Evolutionary conservation across 495 filamentous ascomycete genomes (phyloP), one percentile per base, ranked within the genome.

Genomic region (Aspergillus homomorphus): DNA sequence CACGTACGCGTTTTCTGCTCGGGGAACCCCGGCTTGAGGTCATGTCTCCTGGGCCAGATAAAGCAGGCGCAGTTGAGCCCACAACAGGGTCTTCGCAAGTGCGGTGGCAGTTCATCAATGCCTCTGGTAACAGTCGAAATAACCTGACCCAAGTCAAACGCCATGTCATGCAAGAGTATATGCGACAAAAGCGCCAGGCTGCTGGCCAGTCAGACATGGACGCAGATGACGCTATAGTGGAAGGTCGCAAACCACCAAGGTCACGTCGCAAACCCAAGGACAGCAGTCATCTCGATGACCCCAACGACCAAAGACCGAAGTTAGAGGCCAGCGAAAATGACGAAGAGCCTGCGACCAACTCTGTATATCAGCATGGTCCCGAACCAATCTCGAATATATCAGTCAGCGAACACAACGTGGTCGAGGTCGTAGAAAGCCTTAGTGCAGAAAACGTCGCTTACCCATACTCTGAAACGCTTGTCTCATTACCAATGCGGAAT

Each of bases 111-210:
- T 78, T 78, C 52, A 78, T 78, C 58, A 73, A 78, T 45, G 54
- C 67, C 54, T 74, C 75, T 9, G 68, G 70, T 20, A 71, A 76
- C 38, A 71, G 67, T 57, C 68, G 73, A 41, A 67, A 64, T 53
- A 78, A 77, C 41, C 51, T 75, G 51, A 78, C 73, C 0, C 73
- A 73, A 56, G 75, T 78, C 23, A 76, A 76, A 45, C 73, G 74
- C 16, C 75, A 78, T 75, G 75, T 78, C 3, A 78, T 77, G 75
- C 72, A 78, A 57, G 73, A 78, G 41, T 77, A 72, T 59, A 76
- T 77, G 67, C 75, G 74, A 41, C 74, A 77, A 49, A 78, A 77
- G 58, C 72, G 62, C 14, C 61, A 68, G 8, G 66, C 62, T 33
- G 63, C 41, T 1, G 57, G 56, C 46, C 59, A 60, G 22, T 49